A percentile compares a stretch with the other conserved stretches of the same genome.
Evolutionary conservation across 2,329 filamentous ascomycete species (phyloP).

Genomic region (Teratosphaeria viscida): DNA sequence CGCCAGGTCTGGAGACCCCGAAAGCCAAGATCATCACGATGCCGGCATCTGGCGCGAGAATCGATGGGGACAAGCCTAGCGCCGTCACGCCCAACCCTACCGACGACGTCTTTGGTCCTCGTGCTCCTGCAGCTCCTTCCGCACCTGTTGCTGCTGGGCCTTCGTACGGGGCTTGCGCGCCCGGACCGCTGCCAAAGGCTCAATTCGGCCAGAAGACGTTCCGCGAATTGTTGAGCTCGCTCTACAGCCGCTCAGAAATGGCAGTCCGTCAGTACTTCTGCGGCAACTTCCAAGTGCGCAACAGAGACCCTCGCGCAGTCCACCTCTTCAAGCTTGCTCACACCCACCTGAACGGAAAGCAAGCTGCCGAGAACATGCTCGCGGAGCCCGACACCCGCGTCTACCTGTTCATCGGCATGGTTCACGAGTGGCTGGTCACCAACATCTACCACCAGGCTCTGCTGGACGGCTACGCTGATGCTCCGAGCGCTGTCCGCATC

Average conservation of each 20-base stretch:
- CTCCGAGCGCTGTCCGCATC: neutral
- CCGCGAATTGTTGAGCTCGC: slow-evolving; percentile 3
- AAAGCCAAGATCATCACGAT: neutral
- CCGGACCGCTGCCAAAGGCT: neutral
- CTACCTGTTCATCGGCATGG: slow-evolving; percentile 5
- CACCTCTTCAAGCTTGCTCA: neutral
- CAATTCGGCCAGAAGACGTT: slow-evolving; percentile 4
- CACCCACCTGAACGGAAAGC: neutral
- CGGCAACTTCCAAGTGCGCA: neutral
- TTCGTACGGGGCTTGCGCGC: neutral
- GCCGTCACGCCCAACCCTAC: neutral
- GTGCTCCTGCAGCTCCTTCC: neutral
- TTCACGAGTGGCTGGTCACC: slow-evolving; percentile 1
- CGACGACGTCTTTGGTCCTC: slow-evolving; percentile 1
- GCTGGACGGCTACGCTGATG: neutral
- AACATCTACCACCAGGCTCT: slow-evolving; percentile 1
- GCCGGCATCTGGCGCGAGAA: neutral
- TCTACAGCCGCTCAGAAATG: slow-evolving; percentile 4
- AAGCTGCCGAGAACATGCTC: slow-evolving; percentile 2
- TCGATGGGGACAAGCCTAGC: neutral
- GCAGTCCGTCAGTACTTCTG: slow-evolving; percentile 1
- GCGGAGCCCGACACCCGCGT: neutral
- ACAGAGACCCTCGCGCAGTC: neutral
- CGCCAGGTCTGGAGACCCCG: neutral
- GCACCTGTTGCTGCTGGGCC: no score